A percentile compares a stretch with the other conserved stretches of the same genome.
phyloP scores from a whole-genome alignment of 305 asterid species.

The Fraxinus albicans region DNA sequence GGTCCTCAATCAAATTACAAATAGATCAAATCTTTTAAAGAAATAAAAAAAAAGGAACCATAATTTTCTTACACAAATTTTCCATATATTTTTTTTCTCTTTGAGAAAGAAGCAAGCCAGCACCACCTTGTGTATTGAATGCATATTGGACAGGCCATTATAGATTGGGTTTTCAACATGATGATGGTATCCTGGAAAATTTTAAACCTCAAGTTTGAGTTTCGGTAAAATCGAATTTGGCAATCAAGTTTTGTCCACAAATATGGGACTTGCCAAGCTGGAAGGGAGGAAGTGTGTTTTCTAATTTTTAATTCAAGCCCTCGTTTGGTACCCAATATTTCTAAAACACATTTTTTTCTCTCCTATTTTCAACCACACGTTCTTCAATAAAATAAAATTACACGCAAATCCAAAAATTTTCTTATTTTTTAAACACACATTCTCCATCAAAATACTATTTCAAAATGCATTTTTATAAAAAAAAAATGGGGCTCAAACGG shows the following conservation, averaged over 20 bases:
- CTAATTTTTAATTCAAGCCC: not conserved
- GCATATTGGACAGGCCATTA: not conserved
- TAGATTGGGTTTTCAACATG: not conserved
- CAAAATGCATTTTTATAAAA: too few species aligned
- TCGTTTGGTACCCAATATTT: not conserved
- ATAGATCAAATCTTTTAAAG: not conserved
- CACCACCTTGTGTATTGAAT: not conserved
- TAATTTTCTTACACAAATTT: not conserved
- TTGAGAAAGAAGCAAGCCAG: not conserved
- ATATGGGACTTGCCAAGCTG: not conserved
- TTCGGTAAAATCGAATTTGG: not conserved
- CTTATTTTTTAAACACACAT: too few species aligned
- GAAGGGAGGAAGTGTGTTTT: not conserved
- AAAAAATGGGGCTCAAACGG: too few species aligned
- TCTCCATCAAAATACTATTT: too few species aligned
- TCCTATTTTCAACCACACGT: not conserved
- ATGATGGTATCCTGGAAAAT: not conserved
- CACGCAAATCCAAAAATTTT: too few species aligned
- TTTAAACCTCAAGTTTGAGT: not conserved
- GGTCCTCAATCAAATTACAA: not conserved
- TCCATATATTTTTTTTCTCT: not conserved
- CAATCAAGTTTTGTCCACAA: not conserved
- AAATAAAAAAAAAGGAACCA: not conserved
- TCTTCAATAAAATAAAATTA: not conserved
- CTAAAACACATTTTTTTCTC: too few species aligned